These are phyloP conservation scores for Trichosporon sp. DNA, from an alignment of 1,284 basidiomycete genomes.

Conservation along the genomic window DNA sequence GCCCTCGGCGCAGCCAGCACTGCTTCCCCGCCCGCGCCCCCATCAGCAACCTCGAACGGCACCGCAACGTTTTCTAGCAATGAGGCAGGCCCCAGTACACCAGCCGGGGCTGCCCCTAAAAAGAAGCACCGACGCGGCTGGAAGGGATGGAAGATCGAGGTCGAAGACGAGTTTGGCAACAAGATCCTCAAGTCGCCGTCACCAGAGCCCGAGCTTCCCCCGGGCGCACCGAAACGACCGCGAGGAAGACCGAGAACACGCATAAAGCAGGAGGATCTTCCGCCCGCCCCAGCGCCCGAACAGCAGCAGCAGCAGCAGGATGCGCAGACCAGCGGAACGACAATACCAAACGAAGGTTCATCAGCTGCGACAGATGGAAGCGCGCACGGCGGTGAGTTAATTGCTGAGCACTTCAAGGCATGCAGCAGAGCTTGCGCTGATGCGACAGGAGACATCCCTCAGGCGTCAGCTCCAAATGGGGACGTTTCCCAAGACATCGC, in stretches of 20 bases:
- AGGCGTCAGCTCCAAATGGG: background rate
- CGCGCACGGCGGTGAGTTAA: background rate
- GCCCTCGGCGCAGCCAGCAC: background rate
- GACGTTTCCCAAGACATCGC: background rate
- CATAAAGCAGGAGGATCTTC: background rate
- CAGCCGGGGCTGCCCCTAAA: constrained; percentile 10
- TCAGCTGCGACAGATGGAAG: background rate
- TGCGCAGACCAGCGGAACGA: background rate
- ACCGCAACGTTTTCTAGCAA: background rate
- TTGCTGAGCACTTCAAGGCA: background rate
- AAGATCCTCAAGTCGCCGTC: constrained; percentile 19
- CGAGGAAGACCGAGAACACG: constrained; percentile 16
- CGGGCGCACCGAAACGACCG: constrained; percentile 10
- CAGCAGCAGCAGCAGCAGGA: background rate
- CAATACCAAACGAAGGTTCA: background rate
- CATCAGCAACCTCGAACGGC: background rate
- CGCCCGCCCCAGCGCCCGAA: too few species aligned
- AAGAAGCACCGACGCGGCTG: constrained; percentile 34
- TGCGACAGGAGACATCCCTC: background rate
- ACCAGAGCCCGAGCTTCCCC: constrained; percentile 13
- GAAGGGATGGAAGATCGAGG: constrained; percentile 43
- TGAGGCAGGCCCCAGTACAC: background rate
- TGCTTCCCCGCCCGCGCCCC: background rate
- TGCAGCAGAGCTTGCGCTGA: background rate
- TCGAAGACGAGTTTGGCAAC: constrained; percentile 41